These are phyloP conservation scores for Hirschioporus abietinus DNA, from an alignment of 768 basidiomycete species.

Conservation along the genomic window DNA sequence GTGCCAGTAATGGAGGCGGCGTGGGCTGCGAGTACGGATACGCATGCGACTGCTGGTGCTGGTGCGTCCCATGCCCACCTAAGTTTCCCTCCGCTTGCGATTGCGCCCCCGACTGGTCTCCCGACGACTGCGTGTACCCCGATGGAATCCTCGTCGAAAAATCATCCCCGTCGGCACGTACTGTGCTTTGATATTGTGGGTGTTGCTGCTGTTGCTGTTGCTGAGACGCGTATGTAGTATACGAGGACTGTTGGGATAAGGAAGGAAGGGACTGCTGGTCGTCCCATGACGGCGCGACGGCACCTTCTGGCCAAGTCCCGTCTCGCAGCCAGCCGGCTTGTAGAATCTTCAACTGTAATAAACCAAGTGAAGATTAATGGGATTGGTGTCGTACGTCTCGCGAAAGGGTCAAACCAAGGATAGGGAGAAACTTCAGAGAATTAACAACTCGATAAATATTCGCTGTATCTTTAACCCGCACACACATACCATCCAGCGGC, in stretches of 20 bases:
- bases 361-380: slow-evolving; percentile 15
- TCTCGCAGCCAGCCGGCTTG: slow-evolving; percentile 74
- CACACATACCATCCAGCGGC: neutral
- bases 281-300: slow-evolving; percentile 57
- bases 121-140: neutral
- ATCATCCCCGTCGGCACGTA: neutral
- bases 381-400: slow-evolving; percentile 7
- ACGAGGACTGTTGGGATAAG: neutral
- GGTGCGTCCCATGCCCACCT: neutral
- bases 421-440: neutral
- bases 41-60: neutral
- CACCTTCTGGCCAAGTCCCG: slow-evolving; percentile 67
- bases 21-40: neutral
- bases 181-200: slow-evolving; percentile 3
- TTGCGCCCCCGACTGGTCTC: neutral
- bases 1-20: too few relatives aligned
- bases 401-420: slow-evolving; percentile 5
- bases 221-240: slow-evolving; percentile 12
- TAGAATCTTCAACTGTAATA: slow-evolving; percentile 62
- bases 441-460: too few relatives aligned
- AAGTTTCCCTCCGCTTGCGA: neutral
- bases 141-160: neutral
- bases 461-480: neutral
- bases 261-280: slow-evolving; percentile 14
- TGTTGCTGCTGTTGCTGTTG: slow-evolving; percentile 25